These are phyloP conservation scores for Ammopiptanthus mongolicus DNA, from an alignment of 306 rosid species.

Conservation along the genomic window DNA sequence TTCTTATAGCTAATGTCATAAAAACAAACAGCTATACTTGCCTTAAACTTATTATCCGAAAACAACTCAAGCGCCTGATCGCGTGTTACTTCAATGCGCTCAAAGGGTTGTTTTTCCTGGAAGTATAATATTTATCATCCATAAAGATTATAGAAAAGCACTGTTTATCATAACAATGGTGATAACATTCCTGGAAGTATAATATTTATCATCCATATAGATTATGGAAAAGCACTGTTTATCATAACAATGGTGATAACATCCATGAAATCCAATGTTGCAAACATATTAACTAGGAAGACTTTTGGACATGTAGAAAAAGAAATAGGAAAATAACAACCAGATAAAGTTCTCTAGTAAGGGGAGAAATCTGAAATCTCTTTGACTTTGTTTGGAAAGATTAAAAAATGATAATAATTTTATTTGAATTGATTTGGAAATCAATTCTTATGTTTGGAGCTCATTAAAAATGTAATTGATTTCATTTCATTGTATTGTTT, in stretches of 20 bases:
- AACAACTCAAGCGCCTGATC: slow-evolving; percentile 87
- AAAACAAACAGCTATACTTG: slow-evolving; percentile 30
- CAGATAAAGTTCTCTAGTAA: background rate
- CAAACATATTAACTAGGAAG: background rate
- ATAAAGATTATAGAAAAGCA: slow-evolving; percentile 3
- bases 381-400: background rate
- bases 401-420: background rate
- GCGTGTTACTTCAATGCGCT: slow-evolving; percentile 87
- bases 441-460: background rate
- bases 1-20: background rate
- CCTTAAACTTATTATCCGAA: slow-evolving; percentile 85
- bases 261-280: background rate
- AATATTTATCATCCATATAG: background rate
- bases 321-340: background rate
- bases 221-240: background rate
- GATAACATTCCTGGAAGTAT: slow-evolving; percentile 42
- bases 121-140: background rate
- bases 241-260: background rate
- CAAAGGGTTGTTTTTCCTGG: slow-evolving; percentile 90
- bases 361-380: background rate
- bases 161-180: background rate
- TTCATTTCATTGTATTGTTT: background rate
- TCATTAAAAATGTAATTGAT: background rate
- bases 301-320: background rate
- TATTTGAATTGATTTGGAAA: background rate